Base-by-base conservation (phyloP, 2,329 filamentous ascomycete species). In the Whalleya microplaca region DNA sequence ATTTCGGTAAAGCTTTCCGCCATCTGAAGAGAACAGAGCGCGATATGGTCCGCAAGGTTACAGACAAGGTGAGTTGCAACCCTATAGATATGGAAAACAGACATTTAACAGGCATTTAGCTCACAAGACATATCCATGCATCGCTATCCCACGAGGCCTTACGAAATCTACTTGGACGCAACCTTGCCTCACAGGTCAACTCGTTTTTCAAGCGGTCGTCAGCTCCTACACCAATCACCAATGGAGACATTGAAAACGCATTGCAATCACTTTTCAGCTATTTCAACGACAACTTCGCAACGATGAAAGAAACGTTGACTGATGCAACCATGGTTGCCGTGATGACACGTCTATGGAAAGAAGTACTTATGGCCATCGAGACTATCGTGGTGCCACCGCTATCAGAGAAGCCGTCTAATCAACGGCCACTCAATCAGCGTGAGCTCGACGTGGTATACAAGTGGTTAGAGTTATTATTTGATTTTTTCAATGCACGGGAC, bases 281-380 rank as follows among this genome's bases (percentile, higher is more conserved):
- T 73, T 99, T 99, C 71, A 91, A 99, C 71, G 94, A 97, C 72
- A 99, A 99, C 69, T 99, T 99, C 74, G 92, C 92, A 56, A 96
- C 98, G 66, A 96, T 99, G 93, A 97, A 98, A 76, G 87, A 95
- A 73, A 97, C 94, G 0, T 80, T 99, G 54, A 98, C 95, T 1
- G 89, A 92, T 55, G 88, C 92, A 55, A 96, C 95, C n/a, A 97
- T 99, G 94, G 87, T 93, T 66, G 93, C 95, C 71, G 95, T 99
- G 66, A 99, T 99, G 95, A 96, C 92, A 20, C 87, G 95, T 44
- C 78, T 99, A 5, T 99, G 95, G 95, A 99, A 99, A 75, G 95
- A 99, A 73, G 93, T 96, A 0, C 81, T 99, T 16, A 87, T 93
- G 66, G 96, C 94, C 0, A 90, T 98, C 62, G 95, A 99, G 75